phyloP scores from a whole-genome alignment of 2,329 filamentous ascomycete species.

The Neopestalotiopsis sp. region DNA sequence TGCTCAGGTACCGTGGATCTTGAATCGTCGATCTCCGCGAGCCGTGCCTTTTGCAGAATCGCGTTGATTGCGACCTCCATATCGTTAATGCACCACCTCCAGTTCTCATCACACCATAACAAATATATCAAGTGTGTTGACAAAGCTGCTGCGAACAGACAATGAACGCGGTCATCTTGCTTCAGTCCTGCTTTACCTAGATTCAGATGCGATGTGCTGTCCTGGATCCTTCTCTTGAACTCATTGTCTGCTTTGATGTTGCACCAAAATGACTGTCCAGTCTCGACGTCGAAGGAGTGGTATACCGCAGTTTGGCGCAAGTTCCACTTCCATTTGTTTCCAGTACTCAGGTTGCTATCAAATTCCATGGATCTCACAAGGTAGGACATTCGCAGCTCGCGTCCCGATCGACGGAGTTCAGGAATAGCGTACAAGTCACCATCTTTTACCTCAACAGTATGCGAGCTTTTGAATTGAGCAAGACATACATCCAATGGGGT shows the following conservation, averaged over 20 bases:
- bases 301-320: not conserved
- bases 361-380: not conserved
- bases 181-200: not conserved
- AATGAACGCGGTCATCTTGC: too few species aligned
- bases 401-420: not conserved
- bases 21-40: too few species aligned
- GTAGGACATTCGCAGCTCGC: not conserved
- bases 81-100: too few species aligned
- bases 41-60: too few species aligned
- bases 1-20: too few species aligned
- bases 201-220: not conserved
- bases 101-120: too few species aligned
- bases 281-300: not conserved
- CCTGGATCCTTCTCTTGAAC: not conserved
- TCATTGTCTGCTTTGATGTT: not conserved
- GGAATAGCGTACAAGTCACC: not conserved
- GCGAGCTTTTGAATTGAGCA: not conserved
- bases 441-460: not conserved
- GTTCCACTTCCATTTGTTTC: not conserved
- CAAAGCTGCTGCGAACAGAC: too few species aligned
- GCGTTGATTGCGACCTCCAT: too few species aligned
- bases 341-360: too few species aligned
- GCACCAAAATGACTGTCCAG: not conserved
- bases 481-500: not conserved
- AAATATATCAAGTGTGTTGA: too few species aligned